A percentile compares a stretch with the other conserved stretches of the same genome.
Conservation (phyloP, 495 filamentous ascomycete species). For the Penicillium cataractarum region DNA sequence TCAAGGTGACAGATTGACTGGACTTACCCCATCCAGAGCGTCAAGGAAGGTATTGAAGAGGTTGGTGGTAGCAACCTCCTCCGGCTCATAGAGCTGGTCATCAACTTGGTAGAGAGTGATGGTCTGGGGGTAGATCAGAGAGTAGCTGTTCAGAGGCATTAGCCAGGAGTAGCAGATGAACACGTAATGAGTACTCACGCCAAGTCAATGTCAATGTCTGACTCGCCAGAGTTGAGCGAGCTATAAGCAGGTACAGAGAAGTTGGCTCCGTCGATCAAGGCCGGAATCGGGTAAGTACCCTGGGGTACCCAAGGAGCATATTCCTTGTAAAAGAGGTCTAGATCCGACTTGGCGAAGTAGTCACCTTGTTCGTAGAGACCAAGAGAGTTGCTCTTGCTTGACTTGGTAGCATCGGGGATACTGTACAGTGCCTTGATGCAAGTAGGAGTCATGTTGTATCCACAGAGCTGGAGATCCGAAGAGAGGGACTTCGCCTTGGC, state of each 20-base stretch:
- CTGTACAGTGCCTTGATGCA: conserved; percentile 59
- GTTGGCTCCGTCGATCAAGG: conserved; percentile 48
- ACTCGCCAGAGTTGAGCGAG: conserved; percentile 42
- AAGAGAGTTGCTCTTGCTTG: conserved; percentile 49
- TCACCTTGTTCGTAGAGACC: conserved; percentile 57
- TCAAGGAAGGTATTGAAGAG: conserved; percentile 57
- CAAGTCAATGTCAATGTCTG: conserved; percentile 52
- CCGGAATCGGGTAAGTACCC: conserved; percentile 46
- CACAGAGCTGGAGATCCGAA: conserved; percentile 39
- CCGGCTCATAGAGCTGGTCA: conserved; percentile 48
- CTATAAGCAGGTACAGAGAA: conserved; percentile 33
- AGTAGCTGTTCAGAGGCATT: conserved; percentile 23
- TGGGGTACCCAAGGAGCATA: conserved; percentile 45
- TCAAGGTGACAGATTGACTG: not conserved
- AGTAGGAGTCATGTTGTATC: conserved; percentile 52
- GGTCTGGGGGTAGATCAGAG: conserved; percentile 56
- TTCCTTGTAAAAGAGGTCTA: conserved; percentile 59
- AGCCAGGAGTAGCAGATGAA: not conserved
- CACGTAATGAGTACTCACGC: conserved; percentile 24
- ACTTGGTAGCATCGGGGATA: conserved; percentile 44
- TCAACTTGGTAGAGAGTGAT: conserved; percentile 61
- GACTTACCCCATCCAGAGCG: conserved; percentile 55
- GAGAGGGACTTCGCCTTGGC: conserved; percentile 24
- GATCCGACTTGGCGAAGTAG: conserved; percentile 56
- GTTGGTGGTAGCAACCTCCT: conserved; percentile 42